Evolutionary conservation across 176 grass and related monocot genomes (phyloP), one percentile per base, ranked within the genome.

Genomic region (Urochloa ruziziensis): DNA sequence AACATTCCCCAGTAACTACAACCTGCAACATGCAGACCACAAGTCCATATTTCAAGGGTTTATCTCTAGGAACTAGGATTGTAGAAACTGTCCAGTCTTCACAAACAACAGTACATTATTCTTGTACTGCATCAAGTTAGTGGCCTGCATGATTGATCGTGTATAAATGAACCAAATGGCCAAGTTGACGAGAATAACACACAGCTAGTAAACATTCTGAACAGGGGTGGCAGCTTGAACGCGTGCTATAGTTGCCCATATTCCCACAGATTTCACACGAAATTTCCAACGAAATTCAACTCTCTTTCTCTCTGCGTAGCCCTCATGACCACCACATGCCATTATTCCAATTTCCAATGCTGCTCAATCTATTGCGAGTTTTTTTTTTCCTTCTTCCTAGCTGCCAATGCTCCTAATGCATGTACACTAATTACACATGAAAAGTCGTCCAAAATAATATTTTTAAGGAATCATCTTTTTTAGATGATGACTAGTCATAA

Each of bases 161-260:
- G 23, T 66, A 19, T 49, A 27, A 52, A 66, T 29, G 4, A 16
- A 71, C 47, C 52, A 35, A 83, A 72, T 77, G 53, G 1, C 32
- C 12, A 4, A 37, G 16, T 37, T 67, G 63, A 34, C 61, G 14
- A 85, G 62, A 58, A 43, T 40, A 75, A 44, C 29, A 16, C 4
- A 13, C n/a, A n/a, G 12, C 13, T 18, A 17, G 14, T 35, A 37
- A 43, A 84, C 59, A 21, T 36, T 74, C 3, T 23, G 10, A 36
- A 23, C 12, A 37, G 13, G 29, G 58, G 47, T 0, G 28, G 27
- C 10, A 29, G 25, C 67, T 53, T 75, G 37, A 68, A 39, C 56
- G 75, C 21, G 51, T 42, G 71, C 80, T 65, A 64, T 65, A 64
- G 34, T 77, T 83, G 54, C 73, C 86, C 37, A 74, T n/a, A 64